Base-by-base conservation (phyloP, 441 rosid genomes). In the Populus tomentosa region DNA sequence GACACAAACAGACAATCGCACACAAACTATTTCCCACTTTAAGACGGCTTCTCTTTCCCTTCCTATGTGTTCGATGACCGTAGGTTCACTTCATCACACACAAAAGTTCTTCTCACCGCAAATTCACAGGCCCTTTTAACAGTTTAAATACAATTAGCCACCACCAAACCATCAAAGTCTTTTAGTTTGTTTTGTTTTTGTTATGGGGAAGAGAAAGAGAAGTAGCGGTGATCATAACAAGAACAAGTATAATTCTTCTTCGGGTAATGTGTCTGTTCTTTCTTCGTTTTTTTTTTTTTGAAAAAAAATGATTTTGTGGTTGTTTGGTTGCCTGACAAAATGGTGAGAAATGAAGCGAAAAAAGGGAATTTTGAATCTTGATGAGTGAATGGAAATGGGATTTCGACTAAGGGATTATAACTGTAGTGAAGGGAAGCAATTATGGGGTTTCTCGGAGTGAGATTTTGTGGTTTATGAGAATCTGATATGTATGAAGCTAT, bases 121-220 rank as follows among this genome's bases (percentile, higher is more conserved):
- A 53, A 26, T 69, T 80, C 72, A 38, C 78, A 77, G 11, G 26
- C 38, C 64, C 11, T 24, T 71, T 11, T 21, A 32, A 67, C 7
- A 7, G 40, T 21, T 21, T 6, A 62, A 28, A 66, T 33, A n/a
- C 77, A 35, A 24, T 65, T n/a, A 66, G 35, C 33, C 23, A 24
- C 10, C 7, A 5, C 30, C 30, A 28, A 28, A 28, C 30, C 30
- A 28, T 7, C 42, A 30, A 10, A 32, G 16, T 42, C 13, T 61
- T 53, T 42, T 28, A 36, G 23, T n/a, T 38, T 36, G 40, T 36
- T 36, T 36, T 36, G 40, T 36, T 7, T 8, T 36, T 53, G 69
- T 69, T 33, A 84, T 85, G 87, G 86, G 87, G 62, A 88, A 84
- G 77, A 79, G 87, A 78, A 81, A 80, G 84, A 73, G 85, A 79